Percentiles rank a stretch among this genome's conserved stretches.
phyloP scores from a whole-genome alignment of 1,139 yeast species.

The Sugiyamaella paludigena region DNA sequence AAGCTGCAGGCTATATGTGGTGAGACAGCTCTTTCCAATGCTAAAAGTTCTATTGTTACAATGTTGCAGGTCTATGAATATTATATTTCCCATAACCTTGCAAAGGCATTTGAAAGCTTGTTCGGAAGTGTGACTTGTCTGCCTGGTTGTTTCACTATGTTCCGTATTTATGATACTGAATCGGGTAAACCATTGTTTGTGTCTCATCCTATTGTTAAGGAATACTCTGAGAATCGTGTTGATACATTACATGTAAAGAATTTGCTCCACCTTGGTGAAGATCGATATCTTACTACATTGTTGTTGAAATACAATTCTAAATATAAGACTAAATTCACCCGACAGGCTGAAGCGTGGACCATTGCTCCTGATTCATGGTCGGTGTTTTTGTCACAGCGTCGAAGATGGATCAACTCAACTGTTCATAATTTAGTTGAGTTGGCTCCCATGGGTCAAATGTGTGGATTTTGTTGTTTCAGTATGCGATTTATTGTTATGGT shows the following conservation, averaged over 20 bases:
- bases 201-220: slow-evolving; percentile 40
- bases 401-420: slow-evolving; percentile 47
- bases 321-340: slow-evolving; percentile 41
- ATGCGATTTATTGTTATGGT: slow-evolving; percentile 44
- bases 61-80: slow-evolving; percentile 47
- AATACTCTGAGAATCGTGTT: slow-evolving; percentile 40
- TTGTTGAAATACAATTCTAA: slow-evolving; percentile 40
- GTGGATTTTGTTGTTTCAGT: slow-evolving; percentile 46
- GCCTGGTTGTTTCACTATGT: slow-evolving; percentile 45
- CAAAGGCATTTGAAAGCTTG: slow-evolving; percentile 44
- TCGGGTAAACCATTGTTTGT: slow-evolving; percentile 42
- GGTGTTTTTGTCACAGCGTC: slow-evolving; percentile 44
- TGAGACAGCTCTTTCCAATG: slow-evolving; percentile 43
- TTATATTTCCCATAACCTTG: slow-evolving; percentile 44
- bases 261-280: slow-evolving; percentile 44
- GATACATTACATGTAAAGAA: slow-evolving; percentile 44
- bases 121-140: slow-evolving; percentile 46
- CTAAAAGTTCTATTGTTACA: slow-evolving; percentile 40
- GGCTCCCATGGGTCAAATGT: slow-evolving; percentile 42
- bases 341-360: slow-evolving; percentile 43
- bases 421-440: slow-evolving; percentile 44
- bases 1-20: slow-evolving; percentile 44
- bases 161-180: slow-evolving; percentile 39
- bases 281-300: slow-evolving; percentile 43
- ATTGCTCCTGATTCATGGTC: slow-evolving; percentile 46